phyloP scores from a whole-genome alignment of 148 eudicot species.

The Nepenthes gracilis region DNA sequence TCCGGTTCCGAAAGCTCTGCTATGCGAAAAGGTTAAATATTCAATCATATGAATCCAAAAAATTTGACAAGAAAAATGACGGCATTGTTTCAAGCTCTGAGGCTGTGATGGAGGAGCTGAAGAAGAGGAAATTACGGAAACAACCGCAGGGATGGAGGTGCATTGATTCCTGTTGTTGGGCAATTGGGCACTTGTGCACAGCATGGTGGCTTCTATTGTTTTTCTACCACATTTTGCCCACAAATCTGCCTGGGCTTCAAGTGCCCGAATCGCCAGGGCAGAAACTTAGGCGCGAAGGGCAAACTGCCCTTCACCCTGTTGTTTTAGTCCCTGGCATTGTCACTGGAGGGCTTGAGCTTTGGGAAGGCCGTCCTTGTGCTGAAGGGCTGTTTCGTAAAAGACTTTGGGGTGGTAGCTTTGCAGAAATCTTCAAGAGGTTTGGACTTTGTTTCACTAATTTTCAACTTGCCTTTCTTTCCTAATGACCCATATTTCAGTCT shows the following conservation, averaged over 20 bases:
- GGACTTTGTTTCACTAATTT: too few species aligned
- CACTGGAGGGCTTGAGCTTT: conserved; percentile 67
- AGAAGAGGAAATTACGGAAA: conserved; percentile 5
- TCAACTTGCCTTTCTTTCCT: too few species aligned
- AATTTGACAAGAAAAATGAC: too few species aligned
- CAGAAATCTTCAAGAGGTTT: conserved; percentile 51
- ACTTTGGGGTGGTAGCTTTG: conserved; percentile 60
- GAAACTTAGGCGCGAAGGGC: conserved; percentile 31
- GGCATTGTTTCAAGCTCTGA: too few species aligned
- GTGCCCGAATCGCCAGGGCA: conserved; percentile 44
- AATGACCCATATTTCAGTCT: too few species aligned
- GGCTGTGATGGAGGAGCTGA: neutral
- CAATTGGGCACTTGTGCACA: conserved; percentile 31
- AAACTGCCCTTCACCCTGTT: conserved; percentile 42
- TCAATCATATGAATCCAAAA: too few species aligned
- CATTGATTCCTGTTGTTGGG: conserved; percentile 37
- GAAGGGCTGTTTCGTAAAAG: conserved; percentile 47
- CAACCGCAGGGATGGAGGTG: conserved; percentile 24
- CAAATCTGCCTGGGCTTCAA: conserved; percentile 22
- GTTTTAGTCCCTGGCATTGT: conserved; percentile 65
- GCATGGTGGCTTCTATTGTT: conserved; percentile 44
- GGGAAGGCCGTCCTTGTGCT: conserved; percentile 62
- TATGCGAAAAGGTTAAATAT: neutral
- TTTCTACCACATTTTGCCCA: conserved; percentile 25
- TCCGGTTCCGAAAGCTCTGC: conserved; percentile 29